A percentile compares a stretch with the other conserved stretches of the same genome.
These are phyloP conservation scores for Pestalotiopsis fici DNA, from an alignment of 2,329 filamentous ascomycete species.

Conservation along the genomic window DNA sequence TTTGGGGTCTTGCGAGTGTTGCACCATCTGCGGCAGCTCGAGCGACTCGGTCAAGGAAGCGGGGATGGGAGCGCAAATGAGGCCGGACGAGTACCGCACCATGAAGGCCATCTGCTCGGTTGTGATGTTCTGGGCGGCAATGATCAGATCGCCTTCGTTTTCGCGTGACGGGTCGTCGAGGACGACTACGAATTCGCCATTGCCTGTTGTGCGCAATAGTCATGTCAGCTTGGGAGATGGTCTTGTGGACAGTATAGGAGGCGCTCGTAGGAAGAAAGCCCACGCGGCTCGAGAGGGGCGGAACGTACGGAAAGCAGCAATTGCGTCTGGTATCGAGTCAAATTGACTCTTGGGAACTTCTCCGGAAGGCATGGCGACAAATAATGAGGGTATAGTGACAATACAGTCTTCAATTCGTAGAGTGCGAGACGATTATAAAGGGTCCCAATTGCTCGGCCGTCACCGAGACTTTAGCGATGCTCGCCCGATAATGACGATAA, in stretches of 20 bases:
- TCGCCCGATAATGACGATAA: constrained; percentile 6
- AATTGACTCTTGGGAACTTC: constrained; percentile 56
- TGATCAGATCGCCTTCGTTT: constrained; percentile 98
- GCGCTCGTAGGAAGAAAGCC: not conserved
- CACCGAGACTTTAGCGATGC: not conserved
- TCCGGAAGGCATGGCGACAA: constrained; percentile 48
- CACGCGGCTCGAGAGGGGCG: constrained; percentile 8
- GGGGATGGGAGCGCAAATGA: constrained; percentile 85
- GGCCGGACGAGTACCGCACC: constrained; percentile 86
- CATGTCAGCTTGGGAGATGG: constrained; percentile 7
- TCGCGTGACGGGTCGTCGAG: constrained; percentile 91
- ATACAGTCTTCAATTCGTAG: not conserved
- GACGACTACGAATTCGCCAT: constrained; percentile 92
- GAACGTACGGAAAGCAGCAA: constrained; percentile 63
- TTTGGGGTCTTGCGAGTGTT: constrained; percentile 74
- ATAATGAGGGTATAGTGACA: constrained; percentile 6
- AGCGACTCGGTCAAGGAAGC: constrained; percentile 69
- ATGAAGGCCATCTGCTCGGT: constrained; percentile 94
- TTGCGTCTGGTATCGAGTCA: constrained; percentile 65
- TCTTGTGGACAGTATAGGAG: constrained; percentile 12
- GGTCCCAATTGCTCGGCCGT: not conserved
- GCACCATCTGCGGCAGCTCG: constrained; percentile 87
- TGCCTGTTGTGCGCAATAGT: constrained; percentile 44
- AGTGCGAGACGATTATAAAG: not conserved
- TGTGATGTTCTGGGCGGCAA: constrained; percentile 83